phyloP scores from a whole-genome alignment of 768 basidiomycete species.

The Lactarius hengduanensis region DNA sequence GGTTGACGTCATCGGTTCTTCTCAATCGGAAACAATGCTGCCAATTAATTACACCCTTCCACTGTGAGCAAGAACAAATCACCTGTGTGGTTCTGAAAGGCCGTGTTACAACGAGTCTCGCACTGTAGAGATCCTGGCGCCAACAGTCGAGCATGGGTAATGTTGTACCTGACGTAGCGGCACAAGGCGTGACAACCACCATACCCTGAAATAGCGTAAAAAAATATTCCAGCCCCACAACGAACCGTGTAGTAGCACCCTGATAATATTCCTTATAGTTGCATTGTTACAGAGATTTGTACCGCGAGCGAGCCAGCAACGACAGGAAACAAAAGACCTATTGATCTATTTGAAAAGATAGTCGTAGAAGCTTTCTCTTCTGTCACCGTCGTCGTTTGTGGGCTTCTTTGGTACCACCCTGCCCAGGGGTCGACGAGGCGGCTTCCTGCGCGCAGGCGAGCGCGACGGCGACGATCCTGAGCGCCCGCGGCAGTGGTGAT shows the following conservation, averaged over 20 bases:
- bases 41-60: too few relatives aligned
- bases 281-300: not conserved
- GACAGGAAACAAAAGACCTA: not conserved
- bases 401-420: conserved; percentile 24
- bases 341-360: conserved; percentile 23
- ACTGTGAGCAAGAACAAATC: not conserved
- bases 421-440: conserved; percentile 18
- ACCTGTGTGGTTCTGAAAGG: not conserved
- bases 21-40: too few relatives aligned
- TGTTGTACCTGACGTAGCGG: too few relatives aligned
- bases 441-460: conserved; percentile 47
- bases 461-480: conserved; percentile 55
- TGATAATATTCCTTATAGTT: not conserved
- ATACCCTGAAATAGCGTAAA: not conserved
- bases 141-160: too few relatives aligned
- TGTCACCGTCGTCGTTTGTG: not conserved
- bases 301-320: not conserved
- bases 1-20: too few relatives aligned
- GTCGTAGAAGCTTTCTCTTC: conserved; percentile 23
- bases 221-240: not conserved
- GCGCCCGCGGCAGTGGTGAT: conserved; percentile 30
- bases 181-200: not conserved
- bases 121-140: too few relatives aligned
- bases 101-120: too few relatives aligned
- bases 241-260: not conserved